Evolutionary conservation across 345 rosid genomes (phyloP).

Genomic region (Brassica juncea): DNA sequence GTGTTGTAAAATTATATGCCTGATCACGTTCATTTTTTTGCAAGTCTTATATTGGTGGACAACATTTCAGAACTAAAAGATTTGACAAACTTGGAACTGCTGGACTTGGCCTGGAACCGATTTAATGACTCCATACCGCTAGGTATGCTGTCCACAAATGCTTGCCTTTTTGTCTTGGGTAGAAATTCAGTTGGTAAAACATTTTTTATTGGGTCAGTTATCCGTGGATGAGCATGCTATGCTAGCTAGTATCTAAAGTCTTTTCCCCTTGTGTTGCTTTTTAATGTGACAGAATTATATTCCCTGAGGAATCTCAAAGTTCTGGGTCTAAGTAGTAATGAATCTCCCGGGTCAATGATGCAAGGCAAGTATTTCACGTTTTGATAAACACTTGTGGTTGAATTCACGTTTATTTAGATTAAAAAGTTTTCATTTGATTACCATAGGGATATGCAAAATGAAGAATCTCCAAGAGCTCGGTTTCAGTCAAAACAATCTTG

Average conservation of each 20-base stretch:
- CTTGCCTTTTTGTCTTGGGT: too few species aligned
- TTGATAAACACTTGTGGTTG: background rate
- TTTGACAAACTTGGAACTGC: constrained; percentile 11
- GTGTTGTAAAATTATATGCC: too few species aligned
- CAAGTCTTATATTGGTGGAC: too few species aligned
- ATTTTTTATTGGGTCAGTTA: too few species aligned
- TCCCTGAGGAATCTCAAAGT: background rate
- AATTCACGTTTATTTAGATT: background rate
- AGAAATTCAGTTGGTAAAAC: too few species aligned
- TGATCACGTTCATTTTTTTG: too few species aligned
- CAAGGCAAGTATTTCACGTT: too few species aligned
- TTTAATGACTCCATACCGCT: background rate
- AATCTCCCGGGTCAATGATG: background rate
- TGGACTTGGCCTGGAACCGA: background rate
- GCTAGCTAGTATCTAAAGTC: too few species aligned
- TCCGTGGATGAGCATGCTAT: too few species aligned
- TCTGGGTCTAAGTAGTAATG: constrained; percentile 3
- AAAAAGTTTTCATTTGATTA: background rate
- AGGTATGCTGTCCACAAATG: background rate
- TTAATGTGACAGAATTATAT: background rate
- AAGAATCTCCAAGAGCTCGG: constrained; percentile 19
- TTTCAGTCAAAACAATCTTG: background rate
- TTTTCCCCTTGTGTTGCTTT: background rate
- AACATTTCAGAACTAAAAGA: constrained; percentile 4
- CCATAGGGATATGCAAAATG: background rate